Conservation (phyloP, 2,329 filamentous ascomycete genomes). For the Cyclaneusma minus region DNA sequence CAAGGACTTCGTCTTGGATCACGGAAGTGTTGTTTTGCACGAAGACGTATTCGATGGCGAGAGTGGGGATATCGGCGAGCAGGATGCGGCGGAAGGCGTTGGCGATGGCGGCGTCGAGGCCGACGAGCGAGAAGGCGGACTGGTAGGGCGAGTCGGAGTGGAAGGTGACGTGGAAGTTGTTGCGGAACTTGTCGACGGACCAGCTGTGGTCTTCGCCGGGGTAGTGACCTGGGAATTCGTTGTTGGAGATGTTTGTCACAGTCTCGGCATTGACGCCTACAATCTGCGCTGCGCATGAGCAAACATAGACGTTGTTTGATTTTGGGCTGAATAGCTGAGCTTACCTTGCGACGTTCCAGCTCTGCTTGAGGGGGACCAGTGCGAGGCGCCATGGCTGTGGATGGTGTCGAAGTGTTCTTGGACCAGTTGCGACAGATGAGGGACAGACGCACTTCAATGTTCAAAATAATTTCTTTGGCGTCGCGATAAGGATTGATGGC, state of each 20-base stretch:
- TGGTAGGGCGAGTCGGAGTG: conserved; percentile 69
- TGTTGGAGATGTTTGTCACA: conserved; percentile 75
- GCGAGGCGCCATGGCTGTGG: conserved; percentile 26
- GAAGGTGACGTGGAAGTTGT: conserved; percentile 61
- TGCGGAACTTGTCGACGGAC: conserved; percentile 56
- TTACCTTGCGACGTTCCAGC: conserved; percentile 44
- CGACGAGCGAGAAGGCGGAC: conserved; percentile 78
- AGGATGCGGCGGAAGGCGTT: conserved; percentile 97
- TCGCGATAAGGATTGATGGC: no score
- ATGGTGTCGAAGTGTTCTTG: no score
- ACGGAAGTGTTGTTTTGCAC: conserved; percentile 95
- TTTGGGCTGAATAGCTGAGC: conserved; percentile 6
- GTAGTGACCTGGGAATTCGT: conserved; percentile 83
- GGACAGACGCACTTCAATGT: no score
- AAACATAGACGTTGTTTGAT: conserved; percentile 4
- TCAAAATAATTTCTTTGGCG: no score
- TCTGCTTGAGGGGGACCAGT: conserved; percentile 36
- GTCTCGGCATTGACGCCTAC: conserved; percentile 83
- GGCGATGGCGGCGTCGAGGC: conserved; percentile 81
- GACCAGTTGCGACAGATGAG: no score
- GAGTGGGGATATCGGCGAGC: conserved; percentile 82
- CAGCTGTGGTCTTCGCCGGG: conserved; percentile 77
- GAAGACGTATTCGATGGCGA: conserved; percentile 89
- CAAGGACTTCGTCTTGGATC: conserved; percentile 93
- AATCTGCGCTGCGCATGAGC: conserved; percentile 40